A percentile compares a stretch with the other conserved stretches of the same genome.
Conservation (phyloP, 1,139 yeast species). For the Pichia sp. region DNA sequence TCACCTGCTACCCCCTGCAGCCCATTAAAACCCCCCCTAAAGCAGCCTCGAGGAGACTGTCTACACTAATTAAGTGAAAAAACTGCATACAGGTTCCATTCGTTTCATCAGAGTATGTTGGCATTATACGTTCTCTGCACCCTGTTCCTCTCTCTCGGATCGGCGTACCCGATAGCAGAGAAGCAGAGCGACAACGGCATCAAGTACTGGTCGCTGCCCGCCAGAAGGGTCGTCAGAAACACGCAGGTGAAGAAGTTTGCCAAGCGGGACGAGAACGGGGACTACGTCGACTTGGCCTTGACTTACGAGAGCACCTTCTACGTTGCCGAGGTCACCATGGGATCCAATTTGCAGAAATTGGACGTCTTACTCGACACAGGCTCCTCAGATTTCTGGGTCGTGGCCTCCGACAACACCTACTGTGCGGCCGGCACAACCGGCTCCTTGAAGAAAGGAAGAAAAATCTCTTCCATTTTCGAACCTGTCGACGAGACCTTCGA, state of each 20-base stretch:
- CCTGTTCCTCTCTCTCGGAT: background rate
- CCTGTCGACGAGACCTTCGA: background rate
- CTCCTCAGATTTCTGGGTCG: slow-evolving; percentile 67
- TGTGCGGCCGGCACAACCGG: slow-evolving; percentile 24
- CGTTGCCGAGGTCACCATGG: slow-evolving; percentile 47
- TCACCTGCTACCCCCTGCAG: too few relatives aligned
- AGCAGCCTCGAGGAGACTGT: too few relatives aligned
- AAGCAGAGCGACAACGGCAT: background rate
- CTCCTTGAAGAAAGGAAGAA: slow-evolving; percentile 14
- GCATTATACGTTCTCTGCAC: background rate
- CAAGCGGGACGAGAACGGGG: slow-evolving; percentile 34
- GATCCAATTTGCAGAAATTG: slow-evolving; percentile 52
- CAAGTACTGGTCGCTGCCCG: slow-evolving; percentile 13
- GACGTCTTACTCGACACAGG: slow-evolving; percentile 63
- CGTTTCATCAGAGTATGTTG: background rate
- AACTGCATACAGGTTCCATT: too few relatives aligned
- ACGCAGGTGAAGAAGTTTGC: slow-evolving; percentile 11
- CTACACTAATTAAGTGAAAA: too few relatives aligned
- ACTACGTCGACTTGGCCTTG: slow-evolving; percentile 38
- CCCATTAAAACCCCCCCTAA: too few relatives aligned
- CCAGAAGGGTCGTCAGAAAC: slow-evolving; percentile 7
- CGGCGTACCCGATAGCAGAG: background rate
- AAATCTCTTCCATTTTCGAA: background rate
- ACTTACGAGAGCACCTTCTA: slow-evolving; percentile 47
- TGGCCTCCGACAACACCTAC: slow-evolving; percentile 29